These are phyloP conservation scores for Aphanomyces astaci DNA, from an alignment of 352 stramenopile genomes.

Conservation along the genomic window DNA sequence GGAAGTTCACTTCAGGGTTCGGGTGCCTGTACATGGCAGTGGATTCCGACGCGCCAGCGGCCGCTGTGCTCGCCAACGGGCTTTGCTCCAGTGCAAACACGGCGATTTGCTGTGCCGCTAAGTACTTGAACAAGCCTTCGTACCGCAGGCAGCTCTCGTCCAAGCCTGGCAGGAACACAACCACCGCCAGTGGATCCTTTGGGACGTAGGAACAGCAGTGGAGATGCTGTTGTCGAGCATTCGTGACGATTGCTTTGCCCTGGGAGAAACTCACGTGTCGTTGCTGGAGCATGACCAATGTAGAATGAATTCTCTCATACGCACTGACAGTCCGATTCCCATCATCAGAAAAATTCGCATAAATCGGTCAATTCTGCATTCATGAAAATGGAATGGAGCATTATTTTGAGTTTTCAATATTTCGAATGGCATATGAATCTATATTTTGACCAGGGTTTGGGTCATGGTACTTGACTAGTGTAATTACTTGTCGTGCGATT, in stretches of 20 bases:
- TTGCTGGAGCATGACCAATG: neutral
- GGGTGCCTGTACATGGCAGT: slow-evolving; percentile 20
- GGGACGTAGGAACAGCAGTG: slow-evolving; percentile 18
- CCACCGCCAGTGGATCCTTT: slow-evolving; percentile 8
- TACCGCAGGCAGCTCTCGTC: slow-evolving; percentile 18
- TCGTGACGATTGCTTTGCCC: slow-evolving; percentile 14
- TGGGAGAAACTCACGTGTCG: slow-evolving; percentile 15
- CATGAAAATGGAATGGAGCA: too few relatives aligned
- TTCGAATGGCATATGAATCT: too few relatives aligned
- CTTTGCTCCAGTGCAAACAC: slow-evolving; percentile 21
- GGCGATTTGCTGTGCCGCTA: slow-evolving; percentile 12
- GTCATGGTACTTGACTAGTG: neutral
- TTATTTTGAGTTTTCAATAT: neutral
- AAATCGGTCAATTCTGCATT: too few relatives aligned
- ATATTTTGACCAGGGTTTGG: too few relatives aligned
- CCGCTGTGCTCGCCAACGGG: neutral
- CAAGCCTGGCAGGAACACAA: slow-evolving; percentile 15
- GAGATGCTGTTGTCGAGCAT: slow-evolving; percentile 18
- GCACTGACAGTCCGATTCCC: too few relatives aligned
- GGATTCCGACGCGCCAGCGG: neutral
- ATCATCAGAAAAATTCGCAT: too few relatives aligned
- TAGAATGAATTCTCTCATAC: too few relatives aligned
- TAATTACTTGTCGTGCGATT: neutral
- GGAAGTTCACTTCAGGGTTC: slow-evolving; percentile 20
- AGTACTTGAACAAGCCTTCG: slow-evolving; percentile 2